Evolutionary conservation across 495 filamentous ascomycete genomes (phyloP), one percentile per base, ranked within the genome.

Genomic region (Acidomyces sp.): DNA sequence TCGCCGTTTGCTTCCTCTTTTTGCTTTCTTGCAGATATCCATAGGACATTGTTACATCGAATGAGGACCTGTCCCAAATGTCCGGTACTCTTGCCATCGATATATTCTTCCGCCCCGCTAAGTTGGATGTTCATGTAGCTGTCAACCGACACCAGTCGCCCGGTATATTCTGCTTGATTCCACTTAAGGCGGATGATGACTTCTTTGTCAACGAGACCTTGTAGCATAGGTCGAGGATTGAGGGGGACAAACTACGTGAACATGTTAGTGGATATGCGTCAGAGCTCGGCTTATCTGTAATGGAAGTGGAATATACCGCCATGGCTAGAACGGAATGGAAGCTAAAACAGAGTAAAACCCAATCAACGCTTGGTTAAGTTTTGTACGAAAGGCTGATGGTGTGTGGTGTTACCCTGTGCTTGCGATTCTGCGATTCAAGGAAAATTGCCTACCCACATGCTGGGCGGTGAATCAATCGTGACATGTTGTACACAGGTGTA

Each of bases 41-140:
- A 97, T 33, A 97, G 70, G 21, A 97, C 90, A 53, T 97, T 97
- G 60, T 97, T 93, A 67, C 85, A 84, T 56, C 81, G 70, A 50
- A 97, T 96, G 51, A 97, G 58, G 35, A 96, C 90, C 60, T 93
- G 77, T 15, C 90, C 90, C 55, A 97, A 62, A 45, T 67, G 68
- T 34, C 83, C 86, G 22, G 80, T 83, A 55, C 71, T 78, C 71
- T 90, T 85, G 39, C 81, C 82, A 62, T 90, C 78, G 49, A 94
- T 79, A 64, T 73, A 93, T 56, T 96, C 92, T 64, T 92, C 83
- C 34, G 90, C 85, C 53, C 78, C 75, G 53, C 72, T 72, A 37
- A 97, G 72, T 62, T 95, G 82, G 46, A 97, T 76, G 66, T 97
- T 97, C 87, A 97, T 94, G 72, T 96, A 97, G 53, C 80, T 86